phyloP scores from a whole-genome alignment of 148 eudicot genomes.

The Diospyros lotus region DNA sequence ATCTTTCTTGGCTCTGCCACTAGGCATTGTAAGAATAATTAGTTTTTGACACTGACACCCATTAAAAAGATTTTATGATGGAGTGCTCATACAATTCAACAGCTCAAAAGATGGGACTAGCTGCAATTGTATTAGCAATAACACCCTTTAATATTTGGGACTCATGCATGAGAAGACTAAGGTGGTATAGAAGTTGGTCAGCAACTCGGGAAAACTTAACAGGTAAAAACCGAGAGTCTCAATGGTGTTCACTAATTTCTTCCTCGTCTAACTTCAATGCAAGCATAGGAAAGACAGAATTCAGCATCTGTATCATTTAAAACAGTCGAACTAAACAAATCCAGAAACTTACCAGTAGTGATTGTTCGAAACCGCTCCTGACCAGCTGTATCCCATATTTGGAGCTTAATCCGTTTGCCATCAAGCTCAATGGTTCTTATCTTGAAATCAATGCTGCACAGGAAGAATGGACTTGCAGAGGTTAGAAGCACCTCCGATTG shows the following conservation, averaged over 20 bases:
- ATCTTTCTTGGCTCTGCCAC: too few relatives aligned
- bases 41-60: not conserved
- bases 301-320: not conserved
- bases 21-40: not conserved
- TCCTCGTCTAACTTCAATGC: not conserved
- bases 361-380: conserved; percentile 85
- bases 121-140: too few relatives aligned
- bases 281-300: not conserved
- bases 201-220: not conserved
- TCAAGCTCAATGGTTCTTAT: conserved; percentile 88
- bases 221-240: conserved; percentile 1
- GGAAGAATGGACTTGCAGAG: not conserved
- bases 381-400: conserved; percentile 95
- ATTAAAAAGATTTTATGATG: not conserved
- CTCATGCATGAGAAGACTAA: not conserved
- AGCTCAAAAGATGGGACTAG: not conserved
- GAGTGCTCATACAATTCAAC: not conserved
- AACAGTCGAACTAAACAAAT: not conserved
- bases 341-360: conserved; percentile 53
- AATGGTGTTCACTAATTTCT: not conserved
- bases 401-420: conserved; percentile 78
- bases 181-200: not conserved
- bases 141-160: not conserved
- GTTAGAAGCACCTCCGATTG: conserved; percentile 6
- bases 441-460: conserved; percentile 75